phyloP scores from a whole-genome alignment of 306 rosid species.

The Vicia sativa region DNA sequence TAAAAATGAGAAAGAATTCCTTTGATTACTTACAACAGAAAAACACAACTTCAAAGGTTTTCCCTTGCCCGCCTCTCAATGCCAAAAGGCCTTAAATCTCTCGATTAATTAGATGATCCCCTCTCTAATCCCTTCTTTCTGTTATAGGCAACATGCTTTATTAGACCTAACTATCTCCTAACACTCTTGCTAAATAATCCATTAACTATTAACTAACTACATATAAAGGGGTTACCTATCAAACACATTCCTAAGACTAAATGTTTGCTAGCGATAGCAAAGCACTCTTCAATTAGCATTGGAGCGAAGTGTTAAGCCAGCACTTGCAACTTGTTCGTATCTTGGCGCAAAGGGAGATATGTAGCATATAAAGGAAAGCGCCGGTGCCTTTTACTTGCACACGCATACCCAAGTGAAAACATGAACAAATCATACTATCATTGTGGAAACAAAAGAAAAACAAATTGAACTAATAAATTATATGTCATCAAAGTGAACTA shows the following conservation, averaged over 20 bases:
- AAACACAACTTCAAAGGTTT: background rate
- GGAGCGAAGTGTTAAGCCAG: background rate
- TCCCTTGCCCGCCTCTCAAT: background rate
- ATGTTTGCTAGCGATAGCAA: background rate
- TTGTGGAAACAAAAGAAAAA: background rate
- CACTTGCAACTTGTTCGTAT: background rate
- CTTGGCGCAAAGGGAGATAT: background rate
- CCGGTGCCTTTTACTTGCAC: background rate
- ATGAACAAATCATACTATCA: background rate
- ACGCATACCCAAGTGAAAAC: constrained; percentile 1
- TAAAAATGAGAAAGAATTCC: background rate
- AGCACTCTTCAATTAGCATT: constrained; percentile 8
- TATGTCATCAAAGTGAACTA: background rate
- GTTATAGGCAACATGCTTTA: background rate
- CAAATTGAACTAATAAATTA: background rate
- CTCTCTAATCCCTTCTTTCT: background rate
- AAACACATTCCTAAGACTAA: background rate
- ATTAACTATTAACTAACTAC: background rate
- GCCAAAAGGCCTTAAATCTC: background rate
- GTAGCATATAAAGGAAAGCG: constrained; percentile 6
- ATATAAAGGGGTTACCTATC: background rate
- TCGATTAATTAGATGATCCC: background rate
- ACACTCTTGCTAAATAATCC: background rate
- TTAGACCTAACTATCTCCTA: background rate
- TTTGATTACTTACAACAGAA: background rate